Percentiles rank a stretch among this genome's conserved stretches.
phyloP scores from a whole-genome alignment of 192 early-diverging fungal species.

The Piromyces sp. region DNA sequence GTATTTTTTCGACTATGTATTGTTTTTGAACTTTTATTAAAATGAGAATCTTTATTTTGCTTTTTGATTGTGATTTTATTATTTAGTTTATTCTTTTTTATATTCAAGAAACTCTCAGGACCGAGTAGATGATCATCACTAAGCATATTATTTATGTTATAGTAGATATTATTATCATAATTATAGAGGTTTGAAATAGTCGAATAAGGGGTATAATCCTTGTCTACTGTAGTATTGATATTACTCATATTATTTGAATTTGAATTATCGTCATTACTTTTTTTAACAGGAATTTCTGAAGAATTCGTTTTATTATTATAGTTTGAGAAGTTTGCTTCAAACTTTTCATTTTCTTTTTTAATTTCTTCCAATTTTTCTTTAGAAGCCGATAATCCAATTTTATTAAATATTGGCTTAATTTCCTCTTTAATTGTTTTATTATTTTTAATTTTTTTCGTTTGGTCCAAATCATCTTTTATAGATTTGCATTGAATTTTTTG shows the following conservation, averaged over 20 bases:
- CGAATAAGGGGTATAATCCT: background rate
- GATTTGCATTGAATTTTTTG: background rate
- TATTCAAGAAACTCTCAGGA: background rate
- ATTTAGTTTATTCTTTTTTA: background rate
- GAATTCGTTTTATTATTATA: too few species aligned
- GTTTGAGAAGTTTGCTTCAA: background rate
- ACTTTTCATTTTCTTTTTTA: background rate
- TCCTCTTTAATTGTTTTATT: too few species aligned
- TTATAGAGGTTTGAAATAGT: background rate
- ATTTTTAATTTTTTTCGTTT: too few species aligned
- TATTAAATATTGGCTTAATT: too few species aligned
- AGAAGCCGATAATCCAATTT: background rate
- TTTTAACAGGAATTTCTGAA: too few species aligned
- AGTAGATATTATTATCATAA: background rate
- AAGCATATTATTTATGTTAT: background rate
- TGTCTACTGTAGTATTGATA: background rate
- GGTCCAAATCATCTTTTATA: too few species aligned
- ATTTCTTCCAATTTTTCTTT: background rate
- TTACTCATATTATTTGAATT: too few species aligned
- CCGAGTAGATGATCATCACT: background rate
- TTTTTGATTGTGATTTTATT: too few species aligned
- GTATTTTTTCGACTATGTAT: too few species aligned
- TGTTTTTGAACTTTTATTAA: too few species aligned
- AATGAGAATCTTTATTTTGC: too few species aligned
- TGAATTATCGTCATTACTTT: too few species aligned